Evolutionary conservation across 225 moss, liverwort and hornwort species (phyloP).

Genomic region (Antitrichia curtipendula): DNA sequence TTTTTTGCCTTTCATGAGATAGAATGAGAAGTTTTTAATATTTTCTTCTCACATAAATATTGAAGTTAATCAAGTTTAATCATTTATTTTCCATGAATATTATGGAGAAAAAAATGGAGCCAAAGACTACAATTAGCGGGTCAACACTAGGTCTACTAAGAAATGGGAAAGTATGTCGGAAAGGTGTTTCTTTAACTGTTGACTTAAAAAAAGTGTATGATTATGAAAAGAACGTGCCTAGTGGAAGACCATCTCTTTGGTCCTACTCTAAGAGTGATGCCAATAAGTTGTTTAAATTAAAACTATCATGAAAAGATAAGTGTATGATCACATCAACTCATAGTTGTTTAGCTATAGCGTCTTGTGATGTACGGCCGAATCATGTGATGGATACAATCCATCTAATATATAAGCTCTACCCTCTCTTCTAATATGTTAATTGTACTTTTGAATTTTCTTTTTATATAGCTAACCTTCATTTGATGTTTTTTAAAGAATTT

Average conservation of each 20-base stretch:
- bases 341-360: not conserved
- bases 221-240: not conserved
- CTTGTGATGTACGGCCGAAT: not conserved
- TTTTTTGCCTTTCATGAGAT: no score
- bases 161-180: not conserved
- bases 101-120: no score
- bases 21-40: no score
- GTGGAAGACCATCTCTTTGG: not conserved
- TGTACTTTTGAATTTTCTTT: not conserved
- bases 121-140: no score
- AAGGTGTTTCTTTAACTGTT: no score
- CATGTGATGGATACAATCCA: not conserved
- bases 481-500: not conserved
- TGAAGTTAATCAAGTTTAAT: no score
- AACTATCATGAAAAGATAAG: not conserved
- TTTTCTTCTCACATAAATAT: no score
- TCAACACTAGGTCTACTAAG: not conserved
- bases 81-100: no score
- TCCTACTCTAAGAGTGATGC: not conserved
- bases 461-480: not conserved
- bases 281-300: not conserved
- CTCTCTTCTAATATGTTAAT: no score
- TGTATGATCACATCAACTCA: no score
- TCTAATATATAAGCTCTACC: fast-evolving
- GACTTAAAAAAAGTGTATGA: not conserved